phyloP scores from a whole-genome alignment of 306 rosid genomes.

The Castanopsis chinensis region DNA sequence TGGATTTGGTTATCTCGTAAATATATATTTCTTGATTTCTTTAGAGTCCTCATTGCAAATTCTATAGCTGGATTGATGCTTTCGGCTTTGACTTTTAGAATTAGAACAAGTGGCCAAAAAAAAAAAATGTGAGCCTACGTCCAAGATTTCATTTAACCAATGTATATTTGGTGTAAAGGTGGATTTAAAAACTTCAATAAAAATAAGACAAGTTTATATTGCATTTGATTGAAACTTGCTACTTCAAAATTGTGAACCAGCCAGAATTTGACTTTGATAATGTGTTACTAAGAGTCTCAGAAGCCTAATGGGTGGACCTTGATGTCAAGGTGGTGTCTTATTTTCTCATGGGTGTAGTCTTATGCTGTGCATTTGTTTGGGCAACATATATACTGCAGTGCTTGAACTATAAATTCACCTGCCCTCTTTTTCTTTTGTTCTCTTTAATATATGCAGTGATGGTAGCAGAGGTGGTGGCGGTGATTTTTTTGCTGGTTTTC shows the following conservation, averaged over 20 bases:
- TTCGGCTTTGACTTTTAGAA: too few species aligned
- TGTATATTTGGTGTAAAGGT: neutral
- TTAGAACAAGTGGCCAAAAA: too few species aligned
- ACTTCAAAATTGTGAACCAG: neutral
- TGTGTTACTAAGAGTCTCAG: neutral
- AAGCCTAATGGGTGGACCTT: neutral
- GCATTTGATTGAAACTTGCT: neutral
- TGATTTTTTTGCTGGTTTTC: constrained; percentile 83
- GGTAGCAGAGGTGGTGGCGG: constrained; percentile 63
- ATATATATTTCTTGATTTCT: neutral
- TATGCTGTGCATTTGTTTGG: neutral
- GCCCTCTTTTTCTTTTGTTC: constrained; percentile 10
- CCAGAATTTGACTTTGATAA: too few species aligned
- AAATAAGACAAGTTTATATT: neutral
- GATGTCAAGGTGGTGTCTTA: neutral
- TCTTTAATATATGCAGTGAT: constrained; percentile 47
- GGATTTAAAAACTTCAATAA: neutral
- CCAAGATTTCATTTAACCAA: neutral
- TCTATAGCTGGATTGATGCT: too few species aligned
- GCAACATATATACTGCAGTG: neutral
- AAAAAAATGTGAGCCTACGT: neutral
- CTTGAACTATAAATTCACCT: neutral
- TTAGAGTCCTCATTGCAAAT: neutral
- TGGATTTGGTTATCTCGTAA: neutral
- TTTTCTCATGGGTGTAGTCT: neutral